A percentile compares a stretch with the other conserved stretches of the same genome.
These are phyloP conservation scores for Trametes cubensis DNA, from an alignment of 768 basidiomycete genomes.

Conservation along the genomic window DNA sequence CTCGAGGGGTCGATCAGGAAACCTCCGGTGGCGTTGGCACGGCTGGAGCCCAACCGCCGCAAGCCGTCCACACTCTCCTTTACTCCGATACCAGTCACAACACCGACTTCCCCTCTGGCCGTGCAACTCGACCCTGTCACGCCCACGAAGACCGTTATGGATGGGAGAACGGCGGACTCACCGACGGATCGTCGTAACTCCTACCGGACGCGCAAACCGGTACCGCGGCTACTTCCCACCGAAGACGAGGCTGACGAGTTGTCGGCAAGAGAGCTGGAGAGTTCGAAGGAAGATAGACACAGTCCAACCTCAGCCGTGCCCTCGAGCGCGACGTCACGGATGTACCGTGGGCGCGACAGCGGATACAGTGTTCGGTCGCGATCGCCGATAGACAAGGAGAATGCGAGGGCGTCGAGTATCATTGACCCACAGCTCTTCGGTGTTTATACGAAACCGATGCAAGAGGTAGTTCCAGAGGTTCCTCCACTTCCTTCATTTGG, in stretches of 20 bases:
- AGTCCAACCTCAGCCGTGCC: slow-evolving; percentile 9
- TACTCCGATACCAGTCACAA: background rate
- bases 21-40: slow-evolving; percentile 1
- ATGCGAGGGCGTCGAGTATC: slow-evolving; percentile 11
- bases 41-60: slow-evolving; percentile 11
- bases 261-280: too few species aligned
- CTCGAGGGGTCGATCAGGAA: background rate
- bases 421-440: slow-evolving; percentile 9
- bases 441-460: slow-evolving; percentile 9
- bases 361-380: background rate
- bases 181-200: too few species aligned
- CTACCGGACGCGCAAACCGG: too few species aligned
- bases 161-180: too few species aligned
- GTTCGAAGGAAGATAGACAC: background rate
- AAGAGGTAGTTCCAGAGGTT: background rate
- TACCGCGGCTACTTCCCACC: too few species aligned
- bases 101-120: background rate
- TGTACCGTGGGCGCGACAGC: slow-evolving; percentile 14
- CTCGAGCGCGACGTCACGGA: slow-evolving; percentile 9
- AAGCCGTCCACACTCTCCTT: background rate
- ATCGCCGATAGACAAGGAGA: background rate
- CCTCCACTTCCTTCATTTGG: background rate
- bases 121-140: background rate
- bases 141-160: too few species aligned
- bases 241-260: background rate